phyloP scores from a whole-genome alignment of 1,284 basidiomycete species.

The Moniliella sp. region DNA sequence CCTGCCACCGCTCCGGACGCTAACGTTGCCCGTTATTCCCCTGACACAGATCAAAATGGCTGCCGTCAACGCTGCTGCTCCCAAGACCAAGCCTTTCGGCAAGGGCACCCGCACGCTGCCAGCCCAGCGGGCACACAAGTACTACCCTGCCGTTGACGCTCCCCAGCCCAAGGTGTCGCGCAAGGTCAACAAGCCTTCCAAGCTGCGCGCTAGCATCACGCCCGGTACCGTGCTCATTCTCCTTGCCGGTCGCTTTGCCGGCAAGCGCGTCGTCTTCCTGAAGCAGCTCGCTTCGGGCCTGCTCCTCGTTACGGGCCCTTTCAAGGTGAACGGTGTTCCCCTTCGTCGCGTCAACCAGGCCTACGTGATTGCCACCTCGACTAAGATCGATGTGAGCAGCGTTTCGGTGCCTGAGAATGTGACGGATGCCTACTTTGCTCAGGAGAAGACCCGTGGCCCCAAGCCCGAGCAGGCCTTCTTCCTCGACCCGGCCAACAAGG shows the following conservation, averaged over 20 bases:
- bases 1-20: too few relatives aligned
- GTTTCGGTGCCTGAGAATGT: too few relatives aligned
- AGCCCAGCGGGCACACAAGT: slow-evolving; percentile 65
- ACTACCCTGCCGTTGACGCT: slow-evolving; percentile 91
- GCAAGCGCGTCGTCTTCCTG: slow-evolving; percentile 93
- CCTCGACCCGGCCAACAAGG: slow-evolving; percentile 78
- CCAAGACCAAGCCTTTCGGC: slow-evolving; percentile 65
- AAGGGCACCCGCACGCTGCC: slow-evolving; percentile 66
- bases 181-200: slow-evolving; percentile 51
- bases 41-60: too few relatives aligned
- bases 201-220: slow-evolving; percentile 65
- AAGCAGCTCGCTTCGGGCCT: slow-evolving; percentile 86
- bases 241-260: slow-evolving; percentile 88
- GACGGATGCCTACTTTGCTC: slow-evolving; percentile 71
- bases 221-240: slow-evolving; percentile 89
- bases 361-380: slow-evolving; percentile 94
- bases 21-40: too few relatives aligned
- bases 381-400: slow-evolving; percentile 64
- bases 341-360: slow-evolving; percentile 95
- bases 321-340: slow-evolving; percentile 96
- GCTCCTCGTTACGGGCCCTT: slow-evolving; percentile 86
- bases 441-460: slow-evolving; percentile 44
- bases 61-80: slow-evolving; percentile 34
- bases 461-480: slow-evolving; percentile 92
- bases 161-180: slow-evolving; percentile 68